A percentile compares a stretch with the other conserved stretches of the same genome.
These are phyloP conservation scores for Rhamnella rubrinervis DNA, from an alignment of 331 rosid genomes.

Conservation along the genomic window DNA sequence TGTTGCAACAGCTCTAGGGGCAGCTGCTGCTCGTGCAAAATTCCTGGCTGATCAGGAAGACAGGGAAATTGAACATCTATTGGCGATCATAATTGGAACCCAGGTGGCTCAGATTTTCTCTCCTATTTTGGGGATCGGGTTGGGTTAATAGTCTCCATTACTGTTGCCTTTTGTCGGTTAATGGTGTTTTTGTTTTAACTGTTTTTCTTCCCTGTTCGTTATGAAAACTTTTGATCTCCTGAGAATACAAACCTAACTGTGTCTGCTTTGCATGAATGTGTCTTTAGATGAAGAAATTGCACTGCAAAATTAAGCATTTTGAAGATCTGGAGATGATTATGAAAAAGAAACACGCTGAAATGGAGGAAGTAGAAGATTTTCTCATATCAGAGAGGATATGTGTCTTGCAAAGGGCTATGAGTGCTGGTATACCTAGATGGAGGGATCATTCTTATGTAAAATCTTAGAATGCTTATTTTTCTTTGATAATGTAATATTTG, in stretches of 20 bases:
- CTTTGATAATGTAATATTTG: slow-evolving; percentile 13
- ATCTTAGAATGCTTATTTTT: slow-evolving; percentile 33
- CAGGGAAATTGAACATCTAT: slow-evolving; percentile 74
- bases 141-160: too few relatives aligned
- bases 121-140: neutral
- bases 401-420: slow-evolving; percentile 47
- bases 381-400: slow-evolving; percentile 61
- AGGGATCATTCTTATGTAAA: slow-evolving; percentile 61
- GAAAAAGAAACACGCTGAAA: slow-evolving; percentile 63
- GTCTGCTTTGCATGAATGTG: slow-evolving; percentile 24
- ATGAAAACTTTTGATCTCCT: slow-evolving; percentile 1
- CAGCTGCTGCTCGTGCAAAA: slow-evolving; percentile 89
- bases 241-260: neutral
- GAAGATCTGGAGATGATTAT: slow-evolving; percentile 72
- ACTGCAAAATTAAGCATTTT: slow-evolving; percentile 63
- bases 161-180: too few relatives aligned
- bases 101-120: slow-evolving; percentile 55
- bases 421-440: slow-evolving; percentile 73
- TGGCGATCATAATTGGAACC: slow-evolving; percentile 71
- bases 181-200: too few relatives aligned
- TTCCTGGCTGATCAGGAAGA: slow-evolving; percentile 91
- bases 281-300: slow-evolving; percentile 61
- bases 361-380: slow-evolving; percentile 56
- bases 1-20: slow-evolving; percentile 84
- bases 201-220: neutral